A percentile compares a stretch with the other conserved stretches of the same genome.
Evolutionary conservation across 257 asterid species (phyloP).

Genomic region (Coffea eugenioides): DNA sequence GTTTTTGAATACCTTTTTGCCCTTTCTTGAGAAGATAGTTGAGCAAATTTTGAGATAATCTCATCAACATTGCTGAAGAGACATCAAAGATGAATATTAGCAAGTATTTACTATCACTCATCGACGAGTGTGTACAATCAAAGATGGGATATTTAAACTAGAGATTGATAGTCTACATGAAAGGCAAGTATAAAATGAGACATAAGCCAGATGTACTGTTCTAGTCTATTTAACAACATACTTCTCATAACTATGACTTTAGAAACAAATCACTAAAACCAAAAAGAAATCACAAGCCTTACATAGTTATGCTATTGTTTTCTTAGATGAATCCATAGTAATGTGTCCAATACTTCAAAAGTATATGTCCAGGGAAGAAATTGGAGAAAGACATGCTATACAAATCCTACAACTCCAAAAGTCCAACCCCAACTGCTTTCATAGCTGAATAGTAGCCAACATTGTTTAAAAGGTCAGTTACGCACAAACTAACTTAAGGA

Average conservation of each 20-base stretch:
- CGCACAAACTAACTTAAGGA: not conserved
- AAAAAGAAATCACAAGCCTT: not conserved
- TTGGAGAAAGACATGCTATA: not conserved
- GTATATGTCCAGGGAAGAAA: not conserved
- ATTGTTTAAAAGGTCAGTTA: not conserved
- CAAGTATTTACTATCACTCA: not conserved
- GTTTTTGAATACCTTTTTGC: conserved; percentile 53
- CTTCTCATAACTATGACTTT: not conserved
- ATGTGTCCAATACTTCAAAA: not conserved
- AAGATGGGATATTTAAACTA: not conserved
- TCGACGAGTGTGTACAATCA: not conserved
- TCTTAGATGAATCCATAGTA: too few relatives aligned
- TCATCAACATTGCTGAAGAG: conserved; percentile 72
- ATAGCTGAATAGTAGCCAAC: not conserved
- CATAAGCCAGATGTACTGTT: not conserved
- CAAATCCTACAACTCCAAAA: not conserved
- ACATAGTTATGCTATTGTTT: not conserved
- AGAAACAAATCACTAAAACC: not conserved
- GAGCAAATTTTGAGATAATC: conserved; percentile 77
- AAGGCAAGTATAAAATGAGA: not conserved
- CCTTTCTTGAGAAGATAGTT: conserved; percentile 77
- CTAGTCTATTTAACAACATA: not conserved
- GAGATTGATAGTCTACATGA: not conserved
- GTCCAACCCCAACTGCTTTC: not conserved
- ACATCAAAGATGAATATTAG: conserved; percentile 1